phyloP scores from a whole-genome alignment of 345 rosid genomes.

The Gossypium arboreum region DNA sequence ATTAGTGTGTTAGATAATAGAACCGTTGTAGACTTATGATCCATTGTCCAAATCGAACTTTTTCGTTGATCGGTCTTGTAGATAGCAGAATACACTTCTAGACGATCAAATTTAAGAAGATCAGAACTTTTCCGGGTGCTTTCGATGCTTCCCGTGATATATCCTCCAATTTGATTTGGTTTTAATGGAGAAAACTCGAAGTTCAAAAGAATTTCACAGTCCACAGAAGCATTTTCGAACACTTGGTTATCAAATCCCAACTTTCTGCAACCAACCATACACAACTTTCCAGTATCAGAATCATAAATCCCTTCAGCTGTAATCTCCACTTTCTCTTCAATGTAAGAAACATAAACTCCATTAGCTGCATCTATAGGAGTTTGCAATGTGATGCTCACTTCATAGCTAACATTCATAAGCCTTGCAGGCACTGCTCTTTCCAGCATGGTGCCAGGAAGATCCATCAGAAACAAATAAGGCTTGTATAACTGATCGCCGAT shows the following conservation, averaged over 20 bases:
- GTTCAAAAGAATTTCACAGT: conserved; percentile 37
- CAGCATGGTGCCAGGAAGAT: not conserved
- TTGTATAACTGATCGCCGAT: not conserved
- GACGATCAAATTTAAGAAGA: conserved; percentile 32
- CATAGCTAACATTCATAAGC: conserved; percentile 31
- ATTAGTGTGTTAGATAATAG: conserved; percentile 37
- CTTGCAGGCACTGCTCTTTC: not conserved
- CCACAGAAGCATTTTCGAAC: conserved; percentile 10
- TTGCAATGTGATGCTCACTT: conserved; percentile 12
- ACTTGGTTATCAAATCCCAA: not conserved
- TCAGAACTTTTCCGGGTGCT: conserved; percentile 34
- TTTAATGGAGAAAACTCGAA: conserved; percentile 38
- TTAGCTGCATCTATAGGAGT: not conserved
- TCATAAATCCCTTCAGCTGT: conserved; percentile 51
- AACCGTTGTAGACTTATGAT: not conserved
- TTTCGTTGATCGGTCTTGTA: conserved; percentile 6
- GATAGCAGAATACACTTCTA: conserved; percentile 20
- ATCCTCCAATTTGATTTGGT: conserved; percentile 10
- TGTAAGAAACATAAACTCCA: not conserved
- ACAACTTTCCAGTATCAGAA: conserved; percentile 33
- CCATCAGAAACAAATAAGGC: not conserved
- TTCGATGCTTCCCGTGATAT: conserved; percentile 34
- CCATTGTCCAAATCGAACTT: conserved; percentile 18
- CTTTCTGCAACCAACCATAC: conserved; percentile 53
- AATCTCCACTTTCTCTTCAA: conserved; percentile 13